Evolutionary conservation across 331 rosid species (phyloP), one percentile per base, ranked within the genome.

Genomic region (Erythrophleum ivorense): DNA sequence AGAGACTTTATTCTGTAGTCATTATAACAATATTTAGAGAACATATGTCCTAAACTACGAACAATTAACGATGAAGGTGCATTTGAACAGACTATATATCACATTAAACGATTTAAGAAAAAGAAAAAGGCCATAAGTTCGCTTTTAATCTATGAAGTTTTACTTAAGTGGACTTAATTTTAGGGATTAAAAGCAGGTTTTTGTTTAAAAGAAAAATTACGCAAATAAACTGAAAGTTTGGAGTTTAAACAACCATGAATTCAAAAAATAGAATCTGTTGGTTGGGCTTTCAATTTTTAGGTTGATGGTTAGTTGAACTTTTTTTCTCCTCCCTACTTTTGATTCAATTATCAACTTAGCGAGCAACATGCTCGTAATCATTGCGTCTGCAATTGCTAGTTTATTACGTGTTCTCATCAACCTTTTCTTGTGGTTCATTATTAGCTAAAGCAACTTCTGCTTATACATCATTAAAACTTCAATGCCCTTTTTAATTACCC

Each of bases 261-360:
- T 34, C 18, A 49, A 48, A 80, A 16, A 62, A 72, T 12, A 55
- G 78, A 80, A 77, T 70, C 3, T 3, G 66, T 73, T 83, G 9
- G 83, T 78, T 83, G 73, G 75, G 66, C 72, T 83, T n/a, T 83
- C 86, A 83, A 78, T 33, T 63, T 53, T 60, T 62, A 13, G 83
- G 80, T 77, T 79, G 78, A 82, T 60, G 80, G 76, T 55, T 12
- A 80, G 77, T 78, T 40, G 53, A 63, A 15, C 50, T 33, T 53
- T 77, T 55, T 14, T 65, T 46, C 45, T 71, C 64, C 53, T 13
- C 5, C 54, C 55, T 83, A 52, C 73, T 82, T 76, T 71, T 78
- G 64, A 68, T 83, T 78, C 71, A 53, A 71, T 71, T 11, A 78
- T 83, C 74, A 9, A 62, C 15, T 43, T 71, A 29, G 79, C 40